Conservation (phyloP, 495 filamentous ascomycete species). For the Penicillium riverlandense region DNA sequence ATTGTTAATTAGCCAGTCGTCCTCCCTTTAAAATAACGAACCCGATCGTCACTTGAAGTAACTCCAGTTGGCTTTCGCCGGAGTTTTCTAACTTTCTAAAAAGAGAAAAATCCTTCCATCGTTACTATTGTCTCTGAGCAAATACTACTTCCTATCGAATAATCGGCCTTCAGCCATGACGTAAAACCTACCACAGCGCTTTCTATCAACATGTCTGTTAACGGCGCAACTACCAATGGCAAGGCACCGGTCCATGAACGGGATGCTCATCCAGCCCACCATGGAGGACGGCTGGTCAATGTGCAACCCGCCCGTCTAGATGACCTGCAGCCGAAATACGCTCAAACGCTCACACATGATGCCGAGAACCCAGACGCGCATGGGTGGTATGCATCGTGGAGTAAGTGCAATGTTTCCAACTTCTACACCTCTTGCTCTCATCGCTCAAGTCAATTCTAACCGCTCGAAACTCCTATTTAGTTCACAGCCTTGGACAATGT, state of each 20-base stretch:
- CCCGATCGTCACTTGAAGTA: too few species aligned
- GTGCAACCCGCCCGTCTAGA: conserved; percentile 76
- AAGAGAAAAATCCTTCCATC: too few species aligned
- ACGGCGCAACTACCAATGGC: conserved; percentile 22
- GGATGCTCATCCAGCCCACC: conserved; percentile 8
- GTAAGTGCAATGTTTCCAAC: conserved; percentile 38
- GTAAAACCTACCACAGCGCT: too few species aligned
- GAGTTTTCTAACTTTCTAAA: too few species aligned
- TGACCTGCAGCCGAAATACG: conserved; percentile 88
- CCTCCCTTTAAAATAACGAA: too few species aligned
- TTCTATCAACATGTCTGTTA: conserved; percentile 18
- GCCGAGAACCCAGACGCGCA: conserved; percentile 60
- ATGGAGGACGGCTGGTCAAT: conserved; percentile 47
- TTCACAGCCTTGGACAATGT: conserved; percentile 66
- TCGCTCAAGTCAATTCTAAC: background rate
- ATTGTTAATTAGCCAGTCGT: too few species aligned
- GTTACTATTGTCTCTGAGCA: too few species aligned
- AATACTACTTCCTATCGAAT: too few species aligned
- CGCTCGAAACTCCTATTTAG: conserved; percentile 21
- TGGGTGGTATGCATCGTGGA: conserved; percentile 89
- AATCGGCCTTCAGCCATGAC: too few species aligned
- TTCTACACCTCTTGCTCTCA: background rate
- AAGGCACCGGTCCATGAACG: conserved; percentile 31
- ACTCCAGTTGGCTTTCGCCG: too few species aligned
- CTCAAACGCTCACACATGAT: conserved; percentile 61